Evolutionary conservation across 1,284 basidiomycete species (phyloP).

Genomic region (Boletus nobilissimus): DNA sequence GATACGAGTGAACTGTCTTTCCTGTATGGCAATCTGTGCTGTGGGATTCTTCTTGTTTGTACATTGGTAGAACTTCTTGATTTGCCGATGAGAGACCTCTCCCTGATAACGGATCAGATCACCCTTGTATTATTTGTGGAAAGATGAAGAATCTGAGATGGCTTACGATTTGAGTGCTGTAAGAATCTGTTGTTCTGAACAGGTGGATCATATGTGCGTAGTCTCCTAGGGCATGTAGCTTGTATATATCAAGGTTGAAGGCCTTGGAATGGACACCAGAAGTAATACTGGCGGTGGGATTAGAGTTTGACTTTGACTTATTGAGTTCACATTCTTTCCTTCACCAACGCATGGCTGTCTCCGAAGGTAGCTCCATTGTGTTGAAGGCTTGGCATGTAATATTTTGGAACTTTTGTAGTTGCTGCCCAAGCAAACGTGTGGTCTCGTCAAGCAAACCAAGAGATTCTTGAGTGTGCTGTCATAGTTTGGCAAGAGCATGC

Average conservation of each 20-base stretch:
- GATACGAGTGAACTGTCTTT: conserved; percentile 13
- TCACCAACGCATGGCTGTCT: conserved; percentile 1
- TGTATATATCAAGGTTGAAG: conserved; percentile 42
- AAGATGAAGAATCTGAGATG: no score
- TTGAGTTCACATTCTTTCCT: neutral
- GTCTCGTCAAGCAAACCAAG: neutral
- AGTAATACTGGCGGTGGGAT: neutral
- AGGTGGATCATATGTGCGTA: conserved; percentile 21
- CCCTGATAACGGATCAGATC: conserved; percentile 14
- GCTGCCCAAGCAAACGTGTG: neutral
- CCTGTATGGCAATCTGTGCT: conserved; percentile 26
- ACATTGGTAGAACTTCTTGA: conserved; percentile 30
- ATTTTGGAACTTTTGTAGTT: conserved; percentile 20
- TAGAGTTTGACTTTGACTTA: neutral
- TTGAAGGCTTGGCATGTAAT: conserved; percentile 5
- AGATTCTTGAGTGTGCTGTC: conserved; percentile 32
- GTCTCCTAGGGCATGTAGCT: conserved; percentile 42
- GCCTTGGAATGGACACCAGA: conserved; percentile 11
- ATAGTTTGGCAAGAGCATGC: conserved; percentile 43
- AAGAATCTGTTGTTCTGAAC: conserved; percentile 37
- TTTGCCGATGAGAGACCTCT: conserved; percentile 19
- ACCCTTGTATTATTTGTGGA: neutral
- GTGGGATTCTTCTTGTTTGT: conserved; percentile 23
- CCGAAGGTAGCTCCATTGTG: conserved; percentile 23
- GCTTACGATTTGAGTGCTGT: conserved; percentile 21